These are phyloP conservation scores for Myxozyma udenii DNA, from an alignment of 805 yeast genomes.

Conservation along the genomic window DNA sequence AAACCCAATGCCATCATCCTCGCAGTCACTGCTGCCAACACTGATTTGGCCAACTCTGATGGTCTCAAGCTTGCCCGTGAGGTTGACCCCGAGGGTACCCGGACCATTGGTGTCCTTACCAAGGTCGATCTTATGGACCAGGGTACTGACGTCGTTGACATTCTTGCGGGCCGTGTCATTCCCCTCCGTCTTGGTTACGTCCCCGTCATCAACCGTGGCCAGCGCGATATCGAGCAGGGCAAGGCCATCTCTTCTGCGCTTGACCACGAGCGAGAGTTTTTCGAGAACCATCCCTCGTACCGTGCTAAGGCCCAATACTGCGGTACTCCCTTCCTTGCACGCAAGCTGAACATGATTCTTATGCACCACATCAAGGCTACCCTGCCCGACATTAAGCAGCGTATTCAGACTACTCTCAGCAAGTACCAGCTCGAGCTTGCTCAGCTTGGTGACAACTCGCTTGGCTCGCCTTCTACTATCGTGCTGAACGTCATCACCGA, in stretches of 20 bases:
- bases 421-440: slow-evolving; percentile 78
- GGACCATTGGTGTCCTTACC: slow-evolving; percentile 96
- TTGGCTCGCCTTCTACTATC: slow-evolving; percentile 81
- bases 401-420: slow-evolving; percentile 78
- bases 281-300: slow-evolving; percentile 87
- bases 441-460: slow-evolving; percentile 62
- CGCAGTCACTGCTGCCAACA: slow-evolving; percentile 94
- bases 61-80: slow-evolving; percentile 95
- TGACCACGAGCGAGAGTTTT: slow-evolving; percentile 71
- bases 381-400: slow-evolving; percentile 87
- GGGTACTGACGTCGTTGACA: slow-evolving; percentile 96
- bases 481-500: slow-evolving; percentile 89
- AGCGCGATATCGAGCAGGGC: slow-evolving; percentile 84
- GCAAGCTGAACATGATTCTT: slow-evolving; percentile 81
- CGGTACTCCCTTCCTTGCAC: slow-evolving; percentile 97
- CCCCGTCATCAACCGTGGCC: slow-evolving; percentile 96
- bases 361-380: slow-evolving; percentile 85
- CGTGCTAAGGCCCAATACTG: slow-evolving; percentile 91
- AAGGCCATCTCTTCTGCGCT: slow-evolving; percentile 88
- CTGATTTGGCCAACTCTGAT: slow-evolving; percentile 95
- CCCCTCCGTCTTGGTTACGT: slow-evolving; percentile 94
- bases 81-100: slow-evolving; percentile 90
- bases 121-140: slow-evolving; percentile 96
- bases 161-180: slow-evolving; percentile 90
- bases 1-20: slow-evolving; percentile 93